phyloP scores from a whole-genome alignment of 2,329 filamentous ascomycete species.

The Ascochyta clinopodiicola region DNA sequence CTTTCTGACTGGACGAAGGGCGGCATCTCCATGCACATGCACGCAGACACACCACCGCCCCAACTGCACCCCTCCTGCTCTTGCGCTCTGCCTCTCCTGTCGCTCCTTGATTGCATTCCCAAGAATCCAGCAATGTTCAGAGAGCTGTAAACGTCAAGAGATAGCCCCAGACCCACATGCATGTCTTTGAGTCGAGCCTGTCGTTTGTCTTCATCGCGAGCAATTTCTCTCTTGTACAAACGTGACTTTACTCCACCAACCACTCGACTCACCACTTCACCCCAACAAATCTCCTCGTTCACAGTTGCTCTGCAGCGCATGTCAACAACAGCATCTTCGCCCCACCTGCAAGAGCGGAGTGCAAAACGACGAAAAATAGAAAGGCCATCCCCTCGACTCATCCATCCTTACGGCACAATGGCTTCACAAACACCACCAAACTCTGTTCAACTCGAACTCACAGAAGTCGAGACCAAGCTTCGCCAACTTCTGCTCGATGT shows the following conservation, averaged over 20 bases:
- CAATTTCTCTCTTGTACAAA: slow-evolving; percentile 31
- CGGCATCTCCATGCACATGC: slow-evolving; percentile 30
- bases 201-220: slow-evolving; percentile 36
- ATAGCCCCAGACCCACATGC: slow-evolving; percentile 21
- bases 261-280: slow-evolving; percentile 10
- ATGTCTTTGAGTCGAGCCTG: slow-evolving; percentile 40
- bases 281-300: slow-evolving; percentile 6
- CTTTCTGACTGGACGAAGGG: slow-evolving; percentile 39
- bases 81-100: slow-evolving; percentile 7
- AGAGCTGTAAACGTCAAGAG: slow-evolving; percentile 5
- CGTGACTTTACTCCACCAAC: slow-evolving; percentile 24
- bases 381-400: slow-evolving; percentile 21
- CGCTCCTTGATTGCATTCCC: slow-evolving; percentile 4
- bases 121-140: neutral
- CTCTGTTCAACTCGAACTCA: slow-evolving; percentile 63
- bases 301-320: slow-evolving; percentile 33
- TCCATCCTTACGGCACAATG: slow-evolving; percentile 41
- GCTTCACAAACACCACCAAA: slow-evolving; percentile 20
- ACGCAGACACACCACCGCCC: slow-evolving; percentile 18
- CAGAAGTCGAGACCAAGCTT: slow-evolving; percentile 72
- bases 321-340: slow-evolving; percentile 32
- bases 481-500: slow-evolving; percentile 81
- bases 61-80: slow-evolving; percentile 14
- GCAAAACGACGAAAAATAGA: slow-evolving; percentile 43
- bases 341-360: slow-evolving; percentile 33